A percentile compares a stretch with the other conserved stretches of the same genome.
phyloP scores from a whole-genome alignment of 257 asterid genomes.

The Primulina tabacum region DNA sequence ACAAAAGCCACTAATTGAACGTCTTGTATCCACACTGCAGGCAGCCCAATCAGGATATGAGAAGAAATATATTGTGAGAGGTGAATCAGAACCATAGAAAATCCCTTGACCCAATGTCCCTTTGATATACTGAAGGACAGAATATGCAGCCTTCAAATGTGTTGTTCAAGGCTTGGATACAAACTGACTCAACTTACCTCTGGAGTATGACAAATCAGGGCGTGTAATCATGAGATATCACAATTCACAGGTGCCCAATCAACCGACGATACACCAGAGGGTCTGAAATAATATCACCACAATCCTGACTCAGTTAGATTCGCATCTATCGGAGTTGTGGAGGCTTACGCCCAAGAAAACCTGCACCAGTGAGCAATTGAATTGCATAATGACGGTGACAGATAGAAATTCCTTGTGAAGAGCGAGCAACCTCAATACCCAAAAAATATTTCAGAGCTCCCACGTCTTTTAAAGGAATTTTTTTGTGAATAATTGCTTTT shows the following conservation, averaged over 20 bases:
- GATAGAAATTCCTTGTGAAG: neutral
- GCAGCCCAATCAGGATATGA: constrained; percentile 1
- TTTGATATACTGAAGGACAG: neutral
- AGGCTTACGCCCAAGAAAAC: neutral
- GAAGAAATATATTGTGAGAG: neutral
- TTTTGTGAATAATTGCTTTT: neutral
- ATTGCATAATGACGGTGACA: neutral
- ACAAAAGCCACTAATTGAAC: neutral
- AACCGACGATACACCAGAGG: neutral
- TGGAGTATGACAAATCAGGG: neutral
- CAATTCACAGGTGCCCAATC: neutral
- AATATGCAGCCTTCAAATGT: neutral
- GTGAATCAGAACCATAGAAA: neutral
- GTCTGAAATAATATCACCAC: neutral
- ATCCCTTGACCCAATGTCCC: neutral
- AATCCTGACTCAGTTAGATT: neutral
- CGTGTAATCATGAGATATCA: neutral
- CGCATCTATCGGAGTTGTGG: neutral
- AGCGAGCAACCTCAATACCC: neutral
- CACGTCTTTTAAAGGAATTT: neutral
- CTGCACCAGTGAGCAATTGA: neutral
- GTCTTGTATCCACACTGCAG: neutral
- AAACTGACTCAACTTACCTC: neutral
- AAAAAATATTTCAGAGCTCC: neutral
- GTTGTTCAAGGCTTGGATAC: neutral